Evolutionary conservation across 2,329 filamentous ascomycete genomes (phyloP), one percentile per base, ranked within the genome.

Genomic region (Trichoderma endophyticum): DNA sequence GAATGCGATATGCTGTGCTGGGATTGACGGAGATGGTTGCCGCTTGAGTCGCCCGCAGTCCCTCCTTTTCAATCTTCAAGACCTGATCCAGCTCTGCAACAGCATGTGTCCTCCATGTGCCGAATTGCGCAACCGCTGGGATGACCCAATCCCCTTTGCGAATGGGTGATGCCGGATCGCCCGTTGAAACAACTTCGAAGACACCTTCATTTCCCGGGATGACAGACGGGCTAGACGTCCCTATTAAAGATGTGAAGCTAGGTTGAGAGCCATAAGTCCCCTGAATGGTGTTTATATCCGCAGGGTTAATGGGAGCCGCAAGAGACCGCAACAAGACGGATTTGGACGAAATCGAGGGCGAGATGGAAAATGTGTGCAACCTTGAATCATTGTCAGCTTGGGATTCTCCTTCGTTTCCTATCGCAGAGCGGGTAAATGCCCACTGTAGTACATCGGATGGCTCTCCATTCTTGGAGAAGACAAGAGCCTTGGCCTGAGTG

Each of bases 241-340:
- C 93, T 70, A 99, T 89, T 1, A 89, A 82, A 6, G 90, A 91
- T 21, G 89, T 91, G 82, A 97, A 95, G 59, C 88, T 85, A 0
- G 95, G 94, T 80, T 94, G 94, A 60, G 90, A 90, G 73, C 95
- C 95, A 84, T 99, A 99, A 4, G 95, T 94, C 75, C 96, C 96
- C 85, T 99, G 96, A 78, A 99, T 93, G 78, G 95, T 95, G 86
- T 99, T 99, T 82, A 99, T 93, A 83, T 99, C 96, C 78, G 96
- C 95, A 28, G 96, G 96, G 84, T 99, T 99, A 82, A 99, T 93
- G 71, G 96, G 94, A 1, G 94, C 90, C 36, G 95, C 93, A 77
- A 99, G 93, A 77, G 96, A 91, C 81, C 94, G 93, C 73, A 99
- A 86, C 70, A 95, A 94, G 76, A 97, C 83, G 61, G 87, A 83